phyloP scores from a whole-genome alignment of 2,329 filamentous ascomycete species.

The Fusarium beomiforme region DNA sequence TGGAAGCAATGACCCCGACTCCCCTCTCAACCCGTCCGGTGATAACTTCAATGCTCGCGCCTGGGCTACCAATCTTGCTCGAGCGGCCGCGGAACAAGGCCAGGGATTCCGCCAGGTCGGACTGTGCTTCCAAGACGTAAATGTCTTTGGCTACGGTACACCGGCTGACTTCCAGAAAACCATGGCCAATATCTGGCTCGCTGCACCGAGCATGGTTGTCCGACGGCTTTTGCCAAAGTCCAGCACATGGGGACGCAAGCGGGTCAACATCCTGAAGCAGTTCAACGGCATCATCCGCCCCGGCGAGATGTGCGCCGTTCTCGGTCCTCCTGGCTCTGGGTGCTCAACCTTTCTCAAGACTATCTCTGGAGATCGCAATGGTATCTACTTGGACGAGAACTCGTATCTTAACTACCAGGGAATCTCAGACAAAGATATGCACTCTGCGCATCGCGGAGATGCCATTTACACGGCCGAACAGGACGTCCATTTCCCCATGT shows the following conservation, averaged over 20 bases:
- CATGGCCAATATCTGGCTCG: slow-evolving; percentile 49
- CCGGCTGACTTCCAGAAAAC: slow-evolving; percentile 59
- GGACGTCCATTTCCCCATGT: slow-evolving; percentile 55
- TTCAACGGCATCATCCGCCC: slow-evolving; percentile 71
- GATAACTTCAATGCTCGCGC: slow-evolving; percentile 60
- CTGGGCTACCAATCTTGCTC: slow-evolving; percentile 44
- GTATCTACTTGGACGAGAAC: slow-evolving; percentile 65
- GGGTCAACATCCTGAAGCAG: slow-evolving; percentile 62
- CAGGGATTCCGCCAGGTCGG: slow-evolving; percentile 43
- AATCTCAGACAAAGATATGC: slow-evolving; percentile 25
- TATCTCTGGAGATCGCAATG: slow-evolving; percentile 68
- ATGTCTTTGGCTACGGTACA: slow-evolving; percentile 56
- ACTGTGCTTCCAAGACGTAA: slow-evolving; percentile 57
- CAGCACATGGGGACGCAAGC: slow-evolving; percentile 39
- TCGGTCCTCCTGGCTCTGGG: slow-evolving; percentile 69
- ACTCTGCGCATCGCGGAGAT: slow-evolving; percentile 28
- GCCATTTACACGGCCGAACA: slow-evolving; percentile 35
- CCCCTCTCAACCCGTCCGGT: slow-evolving; percentile 60
- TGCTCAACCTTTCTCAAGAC: slow-evolving; percentile 74
- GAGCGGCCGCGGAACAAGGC: slow-evolving; percentile 40
- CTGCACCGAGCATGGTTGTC: slow-evolving; percentile 27
- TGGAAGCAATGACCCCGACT: slow-evolving; percentile 40
- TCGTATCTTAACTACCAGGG: slow-evolving; percentile 36
- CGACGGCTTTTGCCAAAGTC: not conserved
- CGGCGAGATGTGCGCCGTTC: slow-evolving; percentile 76